Evolutionary conservation across 164 flowering plant species (phyloP).

Genomic region (Protea cynaroides): DNA sequence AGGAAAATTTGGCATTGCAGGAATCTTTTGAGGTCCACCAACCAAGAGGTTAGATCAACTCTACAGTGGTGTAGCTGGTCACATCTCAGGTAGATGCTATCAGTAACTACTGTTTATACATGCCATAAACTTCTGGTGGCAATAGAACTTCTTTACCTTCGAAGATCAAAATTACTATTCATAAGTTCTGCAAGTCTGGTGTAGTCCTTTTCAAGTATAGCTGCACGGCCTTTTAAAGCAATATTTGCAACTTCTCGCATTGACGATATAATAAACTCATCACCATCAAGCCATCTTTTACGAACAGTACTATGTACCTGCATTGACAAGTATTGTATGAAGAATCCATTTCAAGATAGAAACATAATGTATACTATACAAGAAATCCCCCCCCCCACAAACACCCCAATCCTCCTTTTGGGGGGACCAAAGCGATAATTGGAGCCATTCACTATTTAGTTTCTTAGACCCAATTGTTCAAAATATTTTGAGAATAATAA

Average conservation of each 20-base stretch:
- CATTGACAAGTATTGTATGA: slow-evolving; percentile 5
- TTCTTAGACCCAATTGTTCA: too few relatives aligned
- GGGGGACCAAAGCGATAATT: too few relatives aligned
- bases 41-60: too few relatives aligned
- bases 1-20: too few relatives aligned
- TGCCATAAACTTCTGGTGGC: too few relatives aligned
- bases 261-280: slow-evolving; percentile 68
- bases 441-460: too few relatives aligned
- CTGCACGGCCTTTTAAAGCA: slow-evolving; percentile 56
- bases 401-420: too few relatives aligned
- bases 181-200: slow-evolving; percentile 60
- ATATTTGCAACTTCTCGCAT: slow-evolving; percentile 73
- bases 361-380: not conserved
- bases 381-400: not conserved
- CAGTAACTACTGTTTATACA: too few relatives aligned
- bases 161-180: slow-evolving; percentile 85
- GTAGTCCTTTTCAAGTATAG: slow-evolving; percentile 58
- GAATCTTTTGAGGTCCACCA: too few relatives aligned
- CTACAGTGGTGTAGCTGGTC: too few relatives aligned
- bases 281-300: slow-evolving; percentile 90
- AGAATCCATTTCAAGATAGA: not conserved
- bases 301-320: slow-evolving; percentile 93
- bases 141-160: slow-evolving; percentile 49
- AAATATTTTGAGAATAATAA: too few relatives aligned
- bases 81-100: too few relatives aligned